Base-by-base conservation (phyloP, 2,329 filamentous ascomycete genomes). In the Ceratocystis alfenasii region DNA sequence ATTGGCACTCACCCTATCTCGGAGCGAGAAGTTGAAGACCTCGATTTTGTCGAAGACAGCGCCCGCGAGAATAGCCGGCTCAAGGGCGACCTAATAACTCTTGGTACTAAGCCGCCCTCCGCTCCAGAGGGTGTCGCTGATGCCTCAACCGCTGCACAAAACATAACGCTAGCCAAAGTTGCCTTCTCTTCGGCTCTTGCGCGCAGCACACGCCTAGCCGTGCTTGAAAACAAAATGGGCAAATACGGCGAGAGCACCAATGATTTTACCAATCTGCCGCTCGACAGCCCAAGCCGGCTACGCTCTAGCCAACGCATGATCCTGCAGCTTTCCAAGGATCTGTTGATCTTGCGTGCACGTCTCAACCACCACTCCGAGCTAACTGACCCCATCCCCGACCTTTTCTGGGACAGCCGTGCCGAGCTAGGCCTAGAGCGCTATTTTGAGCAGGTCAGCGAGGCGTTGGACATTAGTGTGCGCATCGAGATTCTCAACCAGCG, bases 301-400 rank as follows among this genome's bases (percentile, higher is more conserved):
- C 76, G 72, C 8, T 73, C 78, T 46, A 71, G 83, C 80, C 70
- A 91, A 64, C 81, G 82, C 65, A 93, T 95, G 74, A 93, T 97
- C 72, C 80, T 97, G 30, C 87, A 89, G 70, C 96, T 96, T 76
- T 97, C 94, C 0, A 94, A 94, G 68, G 90, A 97, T 75, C 81
- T 99, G 5, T 83, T 97, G 20, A 88, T 87, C 72, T 85, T 97
- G 63, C 87, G 94, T 60, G 93, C 93, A 0, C 91, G 96, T 72
- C 81, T 99, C 62, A 99, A 99, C 73, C 87, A 97, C 71, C 97
- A 97, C 78, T 95, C 90, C 1, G 94, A 97, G 75, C 83, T 99
- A 44, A 97, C 94, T 0, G 94, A 99, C 76, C 90, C 89, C 20
- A 81, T 97, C 20, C 94, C 94, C 0, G 94, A 99, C 75, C 85